Base-by-base conservation (phyloP, 352 stramenopile species). In the Blastocystis sp. region DNA sequence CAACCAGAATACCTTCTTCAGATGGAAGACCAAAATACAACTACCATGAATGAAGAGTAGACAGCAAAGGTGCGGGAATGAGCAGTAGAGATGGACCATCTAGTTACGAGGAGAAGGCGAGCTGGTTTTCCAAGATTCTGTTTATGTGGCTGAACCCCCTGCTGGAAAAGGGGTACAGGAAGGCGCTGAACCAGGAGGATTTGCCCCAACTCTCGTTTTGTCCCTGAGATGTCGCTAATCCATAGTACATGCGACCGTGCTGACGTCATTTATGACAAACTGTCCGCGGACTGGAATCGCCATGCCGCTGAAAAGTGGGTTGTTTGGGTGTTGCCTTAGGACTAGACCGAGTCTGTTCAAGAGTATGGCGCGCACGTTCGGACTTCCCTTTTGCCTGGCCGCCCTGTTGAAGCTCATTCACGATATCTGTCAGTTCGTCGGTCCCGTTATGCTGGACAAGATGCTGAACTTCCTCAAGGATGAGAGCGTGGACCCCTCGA, bases 401-500 rank as follows among this genome's bases (percentile, higher is more conserved):
- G 94, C 92, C 0, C 43, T 93, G 21, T 93, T 96, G 56, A 98
- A 98, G 91, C 78, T 98, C 9, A 78, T 92, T 28, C 95, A 97
- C 80, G 95, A 98, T 89, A 91, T 90, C 1, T 92, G 93, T 62
- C 90, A 95, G 34, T 98, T 98, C 88, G 92, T 98, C 1, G 94
- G 93, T 7, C 94, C 94, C 11, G 82, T 93, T 38, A 90, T 96
- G 1, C 90, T 96, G n/a, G 92, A 95, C 66, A 65, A 62, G 10
- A 69, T 95, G 3, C 94, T 95, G 69, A 86, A 89, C n/a, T 96
- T 93, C 84, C 66, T 95, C 21, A 79, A 91, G 34, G 86, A 92
- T 53, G 88, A 90, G n/a, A 76, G 89, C 10, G 21, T 93, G 11
- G 87, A 62, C 5, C 65, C 91, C 9, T 92, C 91, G 45, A 53